Conservation (phyloP, 331 rosid species). For the Malus hybrid region DNA sequence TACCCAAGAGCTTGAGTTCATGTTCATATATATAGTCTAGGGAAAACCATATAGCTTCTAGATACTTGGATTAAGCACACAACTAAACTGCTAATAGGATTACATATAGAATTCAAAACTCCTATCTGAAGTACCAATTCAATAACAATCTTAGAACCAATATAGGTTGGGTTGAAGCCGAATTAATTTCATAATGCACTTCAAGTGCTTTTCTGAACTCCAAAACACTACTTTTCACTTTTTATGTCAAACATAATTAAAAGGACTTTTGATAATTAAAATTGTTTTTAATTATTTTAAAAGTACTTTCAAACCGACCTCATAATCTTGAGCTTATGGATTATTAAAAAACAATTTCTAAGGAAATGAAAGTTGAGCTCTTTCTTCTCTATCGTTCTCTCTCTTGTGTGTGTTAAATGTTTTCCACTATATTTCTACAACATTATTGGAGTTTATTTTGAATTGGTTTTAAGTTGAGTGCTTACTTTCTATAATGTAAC, state of each 20-base stretch:
- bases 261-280: no score
- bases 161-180: neutral
- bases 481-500: neutral
- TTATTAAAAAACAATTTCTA: no score
- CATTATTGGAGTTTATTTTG: neutral
- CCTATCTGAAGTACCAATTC: neutral
- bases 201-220: neutral
- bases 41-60: neutral
- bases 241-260: neutral
- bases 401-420: neutral
- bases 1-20: neutral
- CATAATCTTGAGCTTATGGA: neutral
- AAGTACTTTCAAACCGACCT: neutral
- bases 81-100: neutral
- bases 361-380: neutral
- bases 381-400: neutral
- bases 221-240: no score
- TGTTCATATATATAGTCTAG: neutral
- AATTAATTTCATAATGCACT: neutral
- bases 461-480: neutral
- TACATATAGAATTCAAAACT: neutral
- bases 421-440: neutral
- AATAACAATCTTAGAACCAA: neutral
- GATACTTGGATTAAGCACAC: neutral
- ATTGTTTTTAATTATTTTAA: no score